Evolutionary conservation across 192 early-diverging fungal species (phyloP).

Genomic region (Backusella westeae): DNA sequence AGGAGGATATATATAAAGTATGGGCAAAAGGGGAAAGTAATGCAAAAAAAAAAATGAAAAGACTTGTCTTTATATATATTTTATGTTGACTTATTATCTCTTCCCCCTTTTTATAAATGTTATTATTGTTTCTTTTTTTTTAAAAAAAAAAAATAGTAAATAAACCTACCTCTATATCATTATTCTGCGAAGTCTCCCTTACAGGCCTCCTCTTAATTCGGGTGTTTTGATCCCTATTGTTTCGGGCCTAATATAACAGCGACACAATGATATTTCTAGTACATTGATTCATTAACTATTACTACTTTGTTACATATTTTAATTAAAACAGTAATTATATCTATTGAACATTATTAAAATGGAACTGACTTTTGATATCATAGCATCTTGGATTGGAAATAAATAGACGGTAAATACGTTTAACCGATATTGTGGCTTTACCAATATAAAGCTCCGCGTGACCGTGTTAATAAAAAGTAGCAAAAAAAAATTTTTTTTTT

Average conservation of each 20-base stretch:
- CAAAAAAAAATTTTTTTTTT: background rate
- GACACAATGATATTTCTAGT: too few relatives aligned
- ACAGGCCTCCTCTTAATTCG: too few relatives aligned
- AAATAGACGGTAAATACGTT: background rate
- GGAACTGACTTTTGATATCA: background rate
- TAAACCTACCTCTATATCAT: too few relatives aligned
- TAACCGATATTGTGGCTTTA: background rate
- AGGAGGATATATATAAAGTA: background rate
- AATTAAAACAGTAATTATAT: too few relatives aligned
- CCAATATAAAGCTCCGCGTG: background rate
- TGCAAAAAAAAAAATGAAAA: background rate
- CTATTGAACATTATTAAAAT: too few relatives aligned
- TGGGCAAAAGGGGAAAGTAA: background rate
- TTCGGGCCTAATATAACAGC: too few relatives aligned
- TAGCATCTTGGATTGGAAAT: background rate
- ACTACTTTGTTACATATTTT: too few relatives aligned
- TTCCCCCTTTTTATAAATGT: background rate
- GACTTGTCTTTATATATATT: background rate
- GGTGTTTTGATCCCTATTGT: too few relatives aligned
- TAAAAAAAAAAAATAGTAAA: background rate
- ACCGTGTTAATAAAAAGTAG: background rate
- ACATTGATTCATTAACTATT: too few relatives aligned
- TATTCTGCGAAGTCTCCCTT: too few relatives aligned
- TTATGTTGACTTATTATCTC: background rate
- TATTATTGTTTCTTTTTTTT: background rate